phyloP scores from a whole-genome alignment of 2,329 filamentous ascomycete genomes.

The Beauveria brongniartii region DNA sequence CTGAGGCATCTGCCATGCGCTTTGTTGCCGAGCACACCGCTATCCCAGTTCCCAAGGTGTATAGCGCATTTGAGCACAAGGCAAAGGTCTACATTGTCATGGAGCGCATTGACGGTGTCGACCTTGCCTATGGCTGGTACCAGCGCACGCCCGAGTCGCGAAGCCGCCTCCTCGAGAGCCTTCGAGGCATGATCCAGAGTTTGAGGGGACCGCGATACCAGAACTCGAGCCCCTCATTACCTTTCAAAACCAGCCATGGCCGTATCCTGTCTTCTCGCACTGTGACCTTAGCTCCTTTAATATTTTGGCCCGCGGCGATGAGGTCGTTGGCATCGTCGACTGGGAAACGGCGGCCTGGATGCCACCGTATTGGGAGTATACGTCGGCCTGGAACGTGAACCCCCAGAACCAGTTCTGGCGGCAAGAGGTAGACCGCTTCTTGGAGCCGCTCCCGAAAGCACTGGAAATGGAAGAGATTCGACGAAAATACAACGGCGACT shows the following conservation, averaged over 20 bases:
- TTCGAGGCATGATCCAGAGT: background rate
- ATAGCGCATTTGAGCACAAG: background rate
- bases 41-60: background rate
- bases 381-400: slow-evolving; percentile 14
- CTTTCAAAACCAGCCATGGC: slow-evolving; percentile 11
- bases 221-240: slow-evolving; percentile 10
- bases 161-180: background rate
- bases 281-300: slow-evolving; percentile 23
- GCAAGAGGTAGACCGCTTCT: slow-evolving; percentile 7
- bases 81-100: background rate
- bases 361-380: slow-evolving; percentile 20
- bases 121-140: background rate
- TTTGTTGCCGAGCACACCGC: background rate
- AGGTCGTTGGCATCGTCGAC: slow-evolving; percentile 21
- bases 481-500: background rate
- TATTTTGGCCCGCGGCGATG: slow-evolving; percentile 19
- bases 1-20: background rate
- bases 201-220: background rate
- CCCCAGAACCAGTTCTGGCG: slow-evolving; percentile 16
- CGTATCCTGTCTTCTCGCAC: slow-evolving; percentile 33
- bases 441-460: background rate
- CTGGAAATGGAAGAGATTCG: slow-evolving; percentile 2
- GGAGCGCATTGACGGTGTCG: background rate
- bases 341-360: slow-evolving; percentile 20
- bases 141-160: background rate